phyloP scores from a whole-genome alignment of 2,329 filamentous ascomycete genomes.

The Ascochyta clinopodiicola region DNA sequence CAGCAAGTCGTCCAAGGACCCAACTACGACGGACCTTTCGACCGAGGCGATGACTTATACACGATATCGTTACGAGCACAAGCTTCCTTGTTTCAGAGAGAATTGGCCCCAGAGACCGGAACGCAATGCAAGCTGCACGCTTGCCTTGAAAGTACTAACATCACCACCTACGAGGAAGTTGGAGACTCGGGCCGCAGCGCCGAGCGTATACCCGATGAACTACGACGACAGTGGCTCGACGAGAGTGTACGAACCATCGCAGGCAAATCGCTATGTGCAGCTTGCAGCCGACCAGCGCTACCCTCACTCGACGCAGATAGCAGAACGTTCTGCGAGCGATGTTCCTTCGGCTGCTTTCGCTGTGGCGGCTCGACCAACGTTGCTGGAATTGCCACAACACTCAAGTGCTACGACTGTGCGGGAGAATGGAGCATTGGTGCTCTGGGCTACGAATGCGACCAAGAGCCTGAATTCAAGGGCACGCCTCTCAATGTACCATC shows the following conservation, averaged over 20 bases:
- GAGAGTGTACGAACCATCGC: conserved; percentile 23
- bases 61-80: conserved; percentile 31
- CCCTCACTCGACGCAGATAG: conserved; percentile 13
- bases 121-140: conserved; percentile 33
- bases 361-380: conserved; percentile 40
- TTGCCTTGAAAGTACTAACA: conserved; percentile 42
- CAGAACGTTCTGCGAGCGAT: conserved; percentile 48
- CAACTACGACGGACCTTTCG: conserved; percentile 51
- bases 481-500: conserved; percentile 21
- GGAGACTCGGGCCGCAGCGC: conserved; percentile 50
- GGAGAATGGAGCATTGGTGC: conserved; percentile 47
- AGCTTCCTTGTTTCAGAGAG: conserved; percentile 44
- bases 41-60: conserved; percentile 31
- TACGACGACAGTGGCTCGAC: conserved; percentile 37
- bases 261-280: conserved; percentile 43
- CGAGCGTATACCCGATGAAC: conserved; percentile 52
- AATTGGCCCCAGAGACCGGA: conserved; percentile 21
- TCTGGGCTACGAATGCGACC: conserved; percentile 47
- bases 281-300: conserved; percentile 43
- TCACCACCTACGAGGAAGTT: conserved; percentile 45
- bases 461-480: conserved; percentile 14
- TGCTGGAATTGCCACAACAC: conserved; percentile 14
- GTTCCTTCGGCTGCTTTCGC: conserved; percentile 52
- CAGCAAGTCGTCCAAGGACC: conserved; percentile 55
- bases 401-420: conserved; percentile 44